Conservation (phyloP, 139 green algal species). For the Chlorella sp. region DNA sequence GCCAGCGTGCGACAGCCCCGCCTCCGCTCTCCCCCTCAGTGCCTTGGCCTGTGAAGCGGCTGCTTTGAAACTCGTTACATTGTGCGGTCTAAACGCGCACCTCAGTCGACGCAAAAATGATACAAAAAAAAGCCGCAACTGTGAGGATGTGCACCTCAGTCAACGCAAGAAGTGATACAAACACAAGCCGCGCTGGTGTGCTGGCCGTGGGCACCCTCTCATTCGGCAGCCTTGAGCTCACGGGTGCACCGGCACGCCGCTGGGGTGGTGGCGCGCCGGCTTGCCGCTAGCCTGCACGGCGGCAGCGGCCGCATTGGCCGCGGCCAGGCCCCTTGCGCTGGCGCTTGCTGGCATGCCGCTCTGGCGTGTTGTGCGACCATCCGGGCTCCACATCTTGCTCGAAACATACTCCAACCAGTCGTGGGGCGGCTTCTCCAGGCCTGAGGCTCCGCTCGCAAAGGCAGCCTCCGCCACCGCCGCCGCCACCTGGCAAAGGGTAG, state of each 20-base stretch:
- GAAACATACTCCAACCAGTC: constrained; percentile 44
- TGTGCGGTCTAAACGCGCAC: too few relatives aligned
- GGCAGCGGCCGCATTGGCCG: background rate
- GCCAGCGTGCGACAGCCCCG: too few relatives aligned
- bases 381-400: constrained; percentile 42
- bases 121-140: too few relatives aligned
- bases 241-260: constrained; percentile 1
- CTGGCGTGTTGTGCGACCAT: background rate
- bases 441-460: constrained; percentile 31
- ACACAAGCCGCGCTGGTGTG: too few relatives aligned
- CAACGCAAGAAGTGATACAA: too few relatives aligned
- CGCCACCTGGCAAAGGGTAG: constrained; percentile 38
- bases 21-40: too few relatives aligned
- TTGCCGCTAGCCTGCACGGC: background rate
- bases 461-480: constrained; percentile 53
- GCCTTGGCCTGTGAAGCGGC: too few relatives aligned
- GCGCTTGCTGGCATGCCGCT: background rate
- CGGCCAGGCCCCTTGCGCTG: background rate
- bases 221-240: too few relatives aligned
- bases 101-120: too few relatives aligned
- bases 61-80: too few relatives aligned
- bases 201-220: too few relatives aligned
- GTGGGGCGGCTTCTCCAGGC: constrained; percentile 19
- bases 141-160: too few relatives aligned
- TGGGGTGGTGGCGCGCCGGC: background rate